These are phyloP conservation scores for Pyrus hybrid DNA, from an alignment of 331 rosid genomes.

Conservation along the genomic window DNA sequence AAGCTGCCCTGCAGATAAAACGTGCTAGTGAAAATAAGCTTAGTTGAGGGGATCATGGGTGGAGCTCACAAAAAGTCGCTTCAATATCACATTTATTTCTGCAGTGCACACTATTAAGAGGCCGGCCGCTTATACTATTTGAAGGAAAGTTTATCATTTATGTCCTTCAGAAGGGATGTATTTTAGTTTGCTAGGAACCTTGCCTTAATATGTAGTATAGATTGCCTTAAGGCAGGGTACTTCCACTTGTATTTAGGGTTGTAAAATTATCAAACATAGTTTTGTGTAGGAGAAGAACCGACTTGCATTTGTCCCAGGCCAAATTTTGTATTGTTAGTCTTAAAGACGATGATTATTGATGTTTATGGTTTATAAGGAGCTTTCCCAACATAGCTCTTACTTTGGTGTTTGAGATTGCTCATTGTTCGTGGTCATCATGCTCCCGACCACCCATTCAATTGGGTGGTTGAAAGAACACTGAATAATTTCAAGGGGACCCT, in stretches of 20 bases:
- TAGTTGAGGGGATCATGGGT: constrained; percentile 5
- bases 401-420: not conserved
- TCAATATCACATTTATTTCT: constrained; percentile 5
- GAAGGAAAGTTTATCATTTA: constrained; percentile 13
- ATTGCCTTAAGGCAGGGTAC: constrained; percentile 4
- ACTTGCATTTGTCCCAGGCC: not conserved
- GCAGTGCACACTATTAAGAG: not conserved
- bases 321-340: constrained; percentile 1
- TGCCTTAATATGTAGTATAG: not conserved
- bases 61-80: constrained; percentile 3
- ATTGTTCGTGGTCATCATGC: not conserved
- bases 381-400: not conserved
- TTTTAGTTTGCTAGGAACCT: not conserved
- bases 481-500: not conserved
- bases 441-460: not conserved
- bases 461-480: not conserved
- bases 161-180: not conserved
- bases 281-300: constrained; percentile 7
- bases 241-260: not conserved
- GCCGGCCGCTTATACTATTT: not conserved
- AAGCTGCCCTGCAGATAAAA: constrained; percentile 81
- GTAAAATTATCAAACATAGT: not conserved
- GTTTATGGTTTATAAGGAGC: not conserved
- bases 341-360: not conserved
- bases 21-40: constrained; percentile 31